Conservation (phyloP, 257 asterid species). For the Cordia subcordata region DNA sequence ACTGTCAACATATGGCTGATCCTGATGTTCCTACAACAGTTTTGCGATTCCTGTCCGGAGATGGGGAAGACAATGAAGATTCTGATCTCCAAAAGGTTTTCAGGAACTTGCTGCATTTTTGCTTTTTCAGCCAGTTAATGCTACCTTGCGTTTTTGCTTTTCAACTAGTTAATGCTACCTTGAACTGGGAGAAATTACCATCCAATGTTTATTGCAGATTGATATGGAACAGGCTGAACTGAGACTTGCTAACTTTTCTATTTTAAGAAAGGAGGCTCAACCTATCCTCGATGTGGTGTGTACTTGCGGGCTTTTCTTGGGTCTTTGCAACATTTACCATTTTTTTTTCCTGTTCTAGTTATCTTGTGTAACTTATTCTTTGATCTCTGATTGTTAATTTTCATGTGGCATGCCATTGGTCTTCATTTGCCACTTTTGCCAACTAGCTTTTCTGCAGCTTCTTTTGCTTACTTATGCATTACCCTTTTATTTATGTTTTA, state of each 20-base stretch:
- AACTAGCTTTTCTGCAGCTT: background rate
- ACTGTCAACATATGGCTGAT: constrained; percentile 88
- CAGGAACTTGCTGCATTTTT: constrained; percentile 12
- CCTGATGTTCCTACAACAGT: constrained; percentile 72
- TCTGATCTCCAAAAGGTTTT: constrained; percentile 76
- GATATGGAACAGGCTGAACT: constrained; percentile 88
- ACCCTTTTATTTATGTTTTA: constrained; percentile 8
- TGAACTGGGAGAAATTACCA: constrained; percentile 2
- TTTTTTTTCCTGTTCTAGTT: background rate
- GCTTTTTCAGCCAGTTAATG: background rate
- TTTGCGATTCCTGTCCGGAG: constrained; percentile 64
- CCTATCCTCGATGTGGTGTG: constrained; percentile 77
- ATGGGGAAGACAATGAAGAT: constrained; percentile 77
- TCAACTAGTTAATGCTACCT: background rate
- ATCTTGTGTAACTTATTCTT: background rate
- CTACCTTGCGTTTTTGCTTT: background rate
- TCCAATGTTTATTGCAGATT: constrained; percentile 38
- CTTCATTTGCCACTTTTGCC: background rate
- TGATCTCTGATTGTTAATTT: background rate
- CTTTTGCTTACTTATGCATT: background rate
- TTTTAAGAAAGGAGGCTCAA: constrained; percentile 80
- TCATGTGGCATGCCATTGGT: background rate
- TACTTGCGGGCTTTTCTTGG: constrained; percentile 13
- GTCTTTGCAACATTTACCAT: background rate
- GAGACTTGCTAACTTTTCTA: constrained; percentile 65